phyloP scores from a whole-genome alignment of 192 early-diverging fungal genomes.

The Rhizophlyctis rosea region DNA sequence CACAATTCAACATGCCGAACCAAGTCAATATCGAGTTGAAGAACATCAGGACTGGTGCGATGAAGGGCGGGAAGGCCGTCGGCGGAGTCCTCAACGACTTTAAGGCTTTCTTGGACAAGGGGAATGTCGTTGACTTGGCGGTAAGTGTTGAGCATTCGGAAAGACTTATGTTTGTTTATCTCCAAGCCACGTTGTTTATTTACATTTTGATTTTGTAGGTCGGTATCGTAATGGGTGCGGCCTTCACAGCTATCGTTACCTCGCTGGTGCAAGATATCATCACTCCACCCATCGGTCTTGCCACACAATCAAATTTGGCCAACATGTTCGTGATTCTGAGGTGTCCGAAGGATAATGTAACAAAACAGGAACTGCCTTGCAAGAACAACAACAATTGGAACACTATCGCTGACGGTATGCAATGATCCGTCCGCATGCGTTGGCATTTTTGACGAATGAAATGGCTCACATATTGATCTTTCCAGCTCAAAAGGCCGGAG shows the following conservation, averaged over 20 bases:
- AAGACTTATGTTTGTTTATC: too few relatives aligned
- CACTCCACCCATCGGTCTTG: constrained; percentile 60
- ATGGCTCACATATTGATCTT: too few relatives aligned
- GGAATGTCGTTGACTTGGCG: constrained; percentile 60
- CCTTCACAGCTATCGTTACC: constrained; percentile 37
- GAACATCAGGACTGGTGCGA: too few relatives aligned
- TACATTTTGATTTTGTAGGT: too few relatives aligned
- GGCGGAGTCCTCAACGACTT: constrained; percentile 53
- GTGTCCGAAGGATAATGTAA: constrained; percentile 19
- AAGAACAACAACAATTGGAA: background rate
- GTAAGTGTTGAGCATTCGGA: too few relatives aligned
- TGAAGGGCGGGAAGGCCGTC: constrained; percentile 41
- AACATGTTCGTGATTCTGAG: constrained; percentile 31
- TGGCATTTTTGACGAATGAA: too few relatives aligned
- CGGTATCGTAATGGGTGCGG: constrained; percentile 60
- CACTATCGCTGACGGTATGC: background rate
- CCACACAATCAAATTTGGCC: constrained; percentile 36
- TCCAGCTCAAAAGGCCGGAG: background rate
- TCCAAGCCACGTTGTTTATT: too few relatives aligned
- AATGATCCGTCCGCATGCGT: too few relatives aligned
- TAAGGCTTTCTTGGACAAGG: constrained; percentile 51
- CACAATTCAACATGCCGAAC: too few relatives aligned
- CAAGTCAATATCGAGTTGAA: too few relatives aligned
- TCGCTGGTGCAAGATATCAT: constrained; percentile 54
- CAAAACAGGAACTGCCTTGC: background rate